Percentiles rank a stretch among this genome's conserved stretches.
These are phyloP conservation scores for Clitocybe nebularis DNA, from an alignment of 1,284 basidiomycete genomes.

Conservation along the genomic window DNA sequence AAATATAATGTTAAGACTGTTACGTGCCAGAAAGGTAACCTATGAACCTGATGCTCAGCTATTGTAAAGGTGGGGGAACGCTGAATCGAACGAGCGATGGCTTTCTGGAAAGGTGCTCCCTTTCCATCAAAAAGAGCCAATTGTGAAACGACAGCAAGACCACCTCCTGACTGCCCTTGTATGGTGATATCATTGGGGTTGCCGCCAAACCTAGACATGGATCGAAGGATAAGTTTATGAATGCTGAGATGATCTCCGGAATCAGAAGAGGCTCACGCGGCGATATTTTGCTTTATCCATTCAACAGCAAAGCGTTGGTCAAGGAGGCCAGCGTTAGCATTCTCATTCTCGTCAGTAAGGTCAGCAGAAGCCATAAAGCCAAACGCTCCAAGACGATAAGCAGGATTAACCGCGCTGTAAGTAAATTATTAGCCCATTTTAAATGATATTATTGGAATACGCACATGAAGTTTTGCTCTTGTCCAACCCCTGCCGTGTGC, in stretches of 20 bases:
- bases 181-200: neutral
- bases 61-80: neutral
- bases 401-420: neutral
- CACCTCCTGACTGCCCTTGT: neutral
- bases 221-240: neutral
- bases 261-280: neutral
- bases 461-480: conserved; percentile 1
- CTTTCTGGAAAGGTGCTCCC: neutral
- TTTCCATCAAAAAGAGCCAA: neutral
- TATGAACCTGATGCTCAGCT: neutral
- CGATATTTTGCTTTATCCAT: neutral
- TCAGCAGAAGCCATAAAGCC: neutral
- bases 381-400: neutral
- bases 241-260: neutral
- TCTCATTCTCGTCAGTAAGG: neutral
- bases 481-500: neutral
- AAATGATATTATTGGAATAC: too few relatives aligned
- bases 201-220: neutral
- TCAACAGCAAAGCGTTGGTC: neutral
- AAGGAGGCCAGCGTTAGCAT: neutral
- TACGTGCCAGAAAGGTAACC: neutral
- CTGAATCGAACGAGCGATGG: neutral
- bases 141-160: neutral
- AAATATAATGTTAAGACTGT: neutral
- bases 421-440: too few relatives aligned